Evolutionary conservation across 495 filamentous ascomycete species (phyloP).

Genomic region (Thermochaetoides thermophila): DNA sequence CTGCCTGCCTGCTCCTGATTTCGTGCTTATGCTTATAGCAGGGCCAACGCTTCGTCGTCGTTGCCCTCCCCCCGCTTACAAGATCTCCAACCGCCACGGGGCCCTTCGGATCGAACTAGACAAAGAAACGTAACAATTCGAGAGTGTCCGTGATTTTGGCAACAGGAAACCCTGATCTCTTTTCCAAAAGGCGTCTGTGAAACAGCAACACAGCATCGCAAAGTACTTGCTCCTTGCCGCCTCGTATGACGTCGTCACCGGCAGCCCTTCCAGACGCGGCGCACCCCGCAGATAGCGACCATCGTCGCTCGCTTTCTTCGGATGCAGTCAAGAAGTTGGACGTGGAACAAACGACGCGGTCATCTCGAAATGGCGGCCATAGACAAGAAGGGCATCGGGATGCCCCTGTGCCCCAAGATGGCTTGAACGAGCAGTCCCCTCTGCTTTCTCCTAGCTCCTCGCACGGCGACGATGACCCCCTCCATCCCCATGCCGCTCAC

Average conservation of each 20-base stretch:
- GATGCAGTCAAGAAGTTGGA: no score
- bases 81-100: no score
- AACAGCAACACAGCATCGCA: slow-evolving; percentile 1
- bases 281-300: slow-evolving; percentile 14
- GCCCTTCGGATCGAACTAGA: no score
- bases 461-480: slow-evolving; percentile 20
- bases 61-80: no score
- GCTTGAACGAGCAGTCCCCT: slow-evolving; percentile 43
- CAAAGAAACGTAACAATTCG: no score
- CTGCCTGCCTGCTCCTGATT: no score
- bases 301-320: no score
- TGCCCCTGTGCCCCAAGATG: slow-evolving; percentile 11
- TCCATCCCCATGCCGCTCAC: slow-evolving; percentile 15
- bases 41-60: no score
- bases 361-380: slow-evolving; percentile 2
- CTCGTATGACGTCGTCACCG: slow-evolving; percentile 26
- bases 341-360: slow-evolving; percentile 3
- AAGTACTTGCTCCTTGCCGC: slow-evolving; percentile 4
- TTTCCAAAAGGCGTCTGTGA: not conserved
- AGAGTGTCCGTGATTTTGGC: no score
- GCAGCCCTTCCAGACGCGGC: slow-evolving; percentile 14
- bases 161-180: no score
- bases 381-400: slow-evolving; percentile 5
- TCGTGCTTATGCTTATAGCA: no score
- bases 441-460: slow-evolving; percentile 33